These are phyloP conservation scores for Zygosaccharomyces pseudobailii DNA, from an alignment of 1,139 yeast genomes.

Conservation along the genomic window DNA sequence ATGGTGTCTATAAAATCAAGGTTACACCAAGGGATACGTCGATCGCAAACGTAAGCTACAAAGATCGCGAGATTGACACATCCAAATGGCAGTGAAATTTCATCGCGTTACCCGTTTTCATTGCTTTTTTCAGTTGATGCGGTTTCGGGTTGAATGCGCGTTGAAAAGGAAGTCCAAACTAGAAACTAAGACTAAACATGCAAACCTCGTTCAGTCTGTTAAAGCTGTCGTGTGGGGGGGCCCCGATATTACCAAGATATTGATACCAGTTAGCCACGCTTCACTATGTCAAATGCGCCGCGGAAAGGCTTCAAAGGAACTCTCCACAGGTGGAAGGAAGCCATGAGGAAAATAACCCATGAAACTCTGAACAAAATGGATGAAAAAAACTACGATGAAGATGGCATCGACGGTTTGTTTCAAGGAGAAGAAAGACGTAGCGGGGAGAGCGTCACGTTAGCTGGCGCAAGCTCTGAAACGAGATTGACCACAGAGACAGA, in stretches of 20 bases:
- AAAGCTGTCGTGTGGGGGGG: neutral
- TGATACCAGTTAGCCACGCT: neutral
- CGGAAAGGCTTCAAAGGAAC: constrained; percentile 5
- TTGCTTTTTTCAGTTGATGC: constrained; percentile 1
- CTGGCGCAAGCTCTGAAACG: constrained; percentile 9
- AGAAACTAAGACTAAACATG: neutral
- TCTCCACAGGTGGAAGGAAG: constrained; percentile 21
- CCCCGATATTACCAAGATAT: neutral
- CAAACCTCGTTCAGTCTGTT: neutral
- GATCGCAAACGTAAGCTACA: constrained; percentile 5
- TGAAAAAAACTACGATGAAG: constrained; percentile 16
- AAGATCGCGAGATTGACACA: constrained; percentile 3
- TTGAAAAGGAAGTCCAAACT: neutral
- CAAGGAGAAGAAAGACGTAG: constrained; percentile 16
- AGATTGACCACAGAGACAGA: constrained; percentile 12
- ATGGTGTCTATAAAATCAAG: constrained; percentile 26
- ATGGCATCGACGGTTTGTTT: constrained; percentile 23
- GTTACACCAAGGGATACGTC: constrained; percentile 18
- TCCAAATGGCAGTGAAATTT: constrained; percentile 1
- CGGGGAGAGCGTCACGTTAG: constrained; percentile 20
- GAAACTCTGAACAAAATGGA: constrained; percentile 23
- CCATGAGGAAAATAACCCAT: constrained; percentile 21
- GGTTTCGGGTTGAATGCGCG: neutral
- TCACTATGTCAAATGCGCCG: neutral
- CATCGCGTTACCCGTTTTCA: constrained; percentile 6